These are phyloP conservation scores for Neurospora intermedia DNA, from an alignment of 495 filamentous ascomycete species.

Conservation along the genomic window DNA sequence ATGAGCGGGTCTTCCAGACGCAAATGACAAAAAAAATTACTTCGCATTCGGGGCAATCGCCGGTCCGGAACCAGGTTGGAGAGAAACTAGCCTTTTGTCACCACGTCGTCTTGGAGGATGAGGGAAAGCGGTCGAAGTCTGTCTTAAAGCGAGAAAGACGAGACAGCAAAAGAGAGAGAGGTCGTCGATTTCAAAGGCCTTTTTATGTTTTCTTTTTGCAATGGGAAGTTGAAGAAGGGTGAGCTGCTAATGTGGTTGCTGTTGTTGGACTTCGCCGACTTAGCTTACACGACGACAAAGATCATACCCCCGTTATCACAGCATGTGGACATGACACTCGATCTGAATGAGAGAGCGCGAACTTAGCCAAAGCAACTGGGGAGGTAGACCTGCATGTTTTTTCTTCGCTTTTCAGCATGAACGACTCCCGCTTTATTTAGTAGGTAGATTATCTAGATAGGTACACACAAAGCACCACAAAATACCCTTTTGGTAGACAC, in stretches of 20 bases:
- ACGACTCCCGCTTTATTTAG: background rate
- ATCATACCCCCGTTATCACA: background rate
- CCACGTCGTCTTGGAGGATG: background rate
- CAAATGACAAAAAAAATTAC: conserved; percentile 9
- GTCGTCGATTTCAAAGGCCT: conserved; percentile 6
- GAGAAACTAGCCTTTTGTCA: background rate
- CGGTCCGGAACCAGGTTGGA: background rate
- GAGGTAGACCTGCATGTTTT: background rate
- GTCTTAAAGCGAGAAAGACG: conserved; percentile 11
- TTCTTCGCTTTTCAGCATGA: background rate
- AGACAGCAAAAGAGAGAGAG: conserved; percentile 4
- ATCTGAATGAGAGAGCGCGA: background rate
- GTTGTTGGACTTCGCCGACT: background rate
- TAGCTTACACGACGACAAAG: background rate
- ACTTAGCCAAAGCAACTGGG: background rate
- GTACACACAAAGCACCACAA: background rate
- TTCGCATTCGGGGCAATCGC: background rate
- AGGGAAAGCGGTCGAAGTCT: background rate
- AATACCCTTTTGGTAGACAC: background rate
- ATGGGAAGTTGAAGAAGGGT: background rate
- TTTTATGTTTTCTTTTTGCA: background rate
- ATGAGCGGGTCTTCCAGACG: conserved; percentile 12
- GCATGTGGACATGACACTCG: background rate
- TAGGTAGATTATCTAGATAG: background rate
- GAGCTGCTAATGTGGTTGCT: background rate